Percentiles rank a stretch among this genome's conserved stretches.
These are phyloP conservation scores for Striga hermonthica DNA, from an alignment of 305 asterid species.

Conservation along the genomic window DNA sequence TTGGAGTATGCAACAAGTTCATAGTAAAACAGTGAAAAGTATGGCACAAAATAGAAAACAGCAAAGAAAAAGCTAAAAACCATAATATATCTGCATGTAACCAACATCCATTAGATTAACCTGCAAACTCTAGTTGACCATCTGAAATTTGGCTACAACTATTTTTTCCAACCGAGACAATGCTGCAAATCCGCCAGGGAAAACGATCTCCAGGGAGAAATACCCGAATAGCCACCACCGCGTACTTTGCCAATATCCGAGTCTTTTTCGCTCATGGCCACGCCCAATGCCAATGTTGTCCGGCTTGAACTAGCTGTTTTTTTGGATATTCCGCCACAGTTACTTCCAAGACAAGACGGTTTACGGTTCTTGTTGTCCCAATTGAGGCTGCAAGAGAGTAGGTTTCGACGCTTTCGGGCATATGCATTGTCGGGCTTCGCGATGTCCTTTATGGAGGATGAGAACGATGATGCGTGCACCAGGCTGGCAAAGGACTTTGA, in stretches of 20 bases:
- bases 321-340: conserved; percentile 49
- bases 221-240: conserved; percentile 23
- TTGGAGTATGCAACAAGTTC: too few relatives aligned
- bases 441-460: conserved; percentile 38
- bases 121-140: background rate
- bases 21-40: too few relatives aligned
- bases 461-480: conserved; percentile 40
- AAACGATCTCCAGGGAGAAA: conserved; percentile 44
- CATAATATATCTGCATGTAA: too few relatives aligned
- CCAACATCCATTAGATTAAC: background rate
- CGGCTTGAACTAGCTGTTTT: conserved; percentile 28
- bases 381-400: conserved; percentile 34
- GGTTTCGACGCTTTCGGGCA: conserved; percentile 51
- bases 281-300: conserved; percentile 43
- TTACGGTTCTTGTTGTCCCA: conserved; percentile 41
- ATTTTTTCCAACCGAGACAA: conserved; percentile 25
- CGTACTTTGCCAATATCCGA: background rate
- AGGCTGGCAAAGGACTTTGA: conserved; percentile 60
- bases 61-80: too few relatives aligned
- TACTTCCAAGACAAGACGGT: conserved; percentile 33
- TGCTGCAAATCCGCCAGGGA: conserved; percentile 55
- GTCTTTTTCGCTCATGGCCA: conserved; percentile 33
- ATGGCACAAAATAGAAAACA: too few relatives aligned
- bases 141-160: conserved; percentile 9
- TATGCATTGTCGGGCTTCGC: conserved; percentile 56